A percentile compares a stretch with the other conserved stretches of the same genome.
phyloP scores from a whole-genome alignment of 106 monocot genomes.

The Apostasia ramifera region DNA sequence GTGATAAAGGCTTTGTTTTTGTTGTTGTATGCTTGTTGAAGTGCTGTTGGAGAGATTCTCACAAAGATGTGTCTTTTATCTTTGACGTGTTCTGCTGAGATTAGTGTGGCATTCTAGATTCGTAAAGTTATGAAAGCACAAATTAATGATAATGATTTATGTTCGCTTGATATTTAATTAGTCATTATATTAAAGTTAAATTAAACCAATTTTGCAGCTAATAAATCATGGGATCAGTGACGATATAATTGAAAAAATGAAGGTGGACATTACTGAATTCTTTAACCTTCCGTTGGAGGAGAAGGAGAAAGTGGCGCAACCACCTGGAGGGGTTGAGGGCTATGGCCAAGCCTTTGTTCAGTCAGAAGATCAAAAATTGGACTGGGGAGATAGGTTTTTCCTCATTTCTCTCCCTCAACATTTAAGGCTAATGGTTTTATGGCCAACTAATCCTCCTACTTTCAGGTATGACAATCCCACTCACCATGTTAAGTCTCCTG shows the following conservation, averaged over 20 bases:
- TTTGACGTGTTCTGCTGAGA: too few relatives aligned
- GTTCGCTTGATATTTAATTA: too few relatives aligned
- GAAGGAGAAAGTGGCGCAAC: constrained; percentile 16
- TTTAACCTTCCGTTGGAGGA: constrained; percentile 23
- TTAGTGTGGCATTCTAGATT: too few relatives aligned
- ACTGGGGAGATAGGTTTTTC: constrained; percentile 37
- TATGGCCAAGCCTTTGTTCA: constrained; percentile 33
- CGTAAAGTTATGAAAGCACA: too few relatives aligned
- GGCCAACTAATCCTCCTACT: constrained; percentile 24
- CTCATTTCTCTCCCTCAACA: constrained; percentile 15
- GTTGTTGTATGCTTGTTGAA: too few relatives aligned
- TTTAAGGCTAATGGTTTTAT: constrained; percentile 15
- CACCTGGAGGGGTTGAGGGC: constrained; percentile 18
- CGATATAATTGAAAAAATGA: constrained; percentile 14
- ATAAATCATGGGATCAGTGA: constrained; percentile 21
- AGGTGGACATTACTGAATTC: constrained; percentile 21
- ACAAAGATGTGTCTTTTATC: too few relatives aligned
- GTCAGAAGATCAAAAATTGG: constrained; percentile 32
- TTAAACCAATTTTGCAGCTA: constrained; percentile 11
- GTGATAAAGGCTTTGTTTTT: too few relatives aligned
- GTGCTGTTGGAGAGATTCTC: too few relatives aligned
- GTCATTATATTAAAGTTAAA: too few relatives aligned
- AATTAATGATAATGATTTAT: too few relatives aligned
- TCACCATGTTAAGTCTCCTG: too few relatives aligned
- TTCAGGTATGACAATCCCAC: background rate